phyloP scores from a whole-genome alignment of 2,329 filamentous ascomycete genomes.

The Paracamarosporium sp. region DNA sequence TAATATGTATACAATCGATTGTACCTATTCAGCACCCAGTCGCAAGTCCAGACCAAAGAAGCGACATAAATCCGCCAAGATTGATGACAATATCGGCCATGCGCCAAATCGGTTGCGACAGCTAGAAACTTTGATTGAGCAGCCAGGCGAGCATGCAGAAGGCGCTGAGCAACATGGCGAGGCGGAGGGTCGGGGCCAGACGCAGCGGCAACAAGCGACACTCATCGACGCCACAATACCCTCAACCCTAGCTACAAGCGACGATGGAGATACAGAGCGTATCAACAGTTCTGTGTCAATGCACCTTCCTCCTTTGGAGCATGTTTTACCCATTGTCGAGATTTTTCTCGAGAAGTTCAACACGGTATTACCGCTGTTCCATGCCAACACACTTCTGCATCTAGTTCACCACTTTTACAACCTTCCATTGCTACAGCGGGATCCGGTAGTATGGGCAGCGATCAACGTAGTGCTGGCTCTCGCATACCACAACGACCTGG shows the following conservation, averaged over 20 bases:
- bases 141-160: conserved; percentile 17
- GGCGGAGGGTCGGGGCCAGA: conserved; percentile 12
- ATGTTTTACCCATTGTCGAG: conserved; percentile 26
- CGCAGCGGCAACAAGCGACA: conserved; percentile 6
- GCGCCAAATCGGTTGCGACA: conserved; percentile 14
- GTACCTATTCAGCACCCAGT: conserved; percentile 29
- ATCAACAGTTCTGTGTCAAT: conserved; percentile 12
- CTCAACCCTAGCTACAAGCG: conserved; percentile 1
- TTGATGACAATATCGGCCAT: conserved; percentile 9
- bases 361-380: conserved; percentile 29
- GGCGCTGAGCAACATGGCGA: conserved; percentile 11
- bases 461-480: conserved; percentile 40
- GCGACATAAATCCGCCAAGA: conserved; percentile 17
- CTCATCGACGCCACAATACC: conserved; percentile 6
- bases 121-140: conserved; percentile 18
- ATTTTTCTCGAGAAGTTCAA: conserved; percentile 26
- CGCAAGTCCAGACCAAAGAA: conserved; percentile 24
- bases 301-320: conserved; percentile 25
- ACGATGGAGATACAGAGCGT: conserved; percentile 6
- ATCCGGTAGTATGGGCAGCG: conserved; percentile 35
- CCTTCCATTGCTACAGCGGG: conserved; percentile 18
- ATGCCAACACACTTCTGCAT: conserved; percentile 24
- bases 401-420: conserved; percentile 26
- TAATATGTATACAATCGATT: conserved; percentile 27
- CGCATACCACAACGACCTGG: conserved; percentile 22